These are phyloP conservation scores for Lasiosphaeria ovina DNA, from an alignment of 495 filamentous ascomycete genomes.

Conservation along the genomic window DNA sequence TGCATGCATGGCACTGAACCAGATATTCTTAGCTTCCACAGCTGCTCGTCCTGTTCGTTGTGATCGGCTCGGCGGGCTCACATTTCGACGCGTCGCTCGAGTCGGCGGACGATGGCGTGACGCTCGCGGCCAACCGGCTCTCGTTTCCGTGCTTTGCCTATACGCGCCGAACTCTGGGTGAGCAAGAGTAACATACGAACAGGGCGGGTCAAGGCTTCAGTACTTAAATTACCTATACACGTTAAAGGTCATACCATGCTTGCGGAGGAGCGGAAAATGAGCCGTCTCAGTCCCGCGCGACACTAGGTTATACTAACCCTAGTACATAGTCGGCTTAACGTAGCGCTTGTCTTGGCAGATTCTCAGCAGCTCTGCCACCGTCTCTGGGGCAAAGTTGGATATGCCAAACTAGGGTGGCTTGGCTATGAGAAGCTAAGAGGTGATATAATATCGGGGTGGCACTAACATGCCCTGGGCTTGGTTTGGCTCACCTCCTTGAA, in stretches of 20 bases:
- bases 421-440: no score
- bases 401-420: conserved; percentile 1
- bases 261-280: conserved; percentile 48
- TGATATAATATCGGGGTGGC: no score
- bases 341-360: conserved; percentile 40
- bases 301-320: conserved; percentile 45
- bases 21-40: conserved; percentile 71
- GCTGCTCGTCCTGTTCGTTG: conserved; percentile 60
- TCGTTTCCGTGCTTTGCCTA: conserved; percentile 28
- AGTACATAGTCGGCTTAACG: conserved; percentile 39
- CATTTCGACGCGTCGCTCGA: conserved; percentile 59
- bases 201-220: no score
- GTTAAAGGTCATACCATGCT: conserved; percentile 47
- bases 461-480: no score
- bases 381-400: background rate
- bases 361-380: conserved; percentile 23
- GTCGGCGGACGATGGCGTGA: conserved; percentile 15
- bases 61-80: conserved; percentile 63
- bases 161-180: conserved; percentile 38
- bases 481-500: no score
- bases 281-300: conserved; percentile 31
- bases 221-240: conserved; percentile 49
- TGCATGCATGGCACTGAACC: background rate
- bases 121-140: conserved; percentile 27
- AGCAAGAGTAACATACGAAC: conserved; percentile 55